phyloP scores from a whole-genome alignment of 805 yeast species.

The Vanderwaltozyma yarrowii region DNA sequence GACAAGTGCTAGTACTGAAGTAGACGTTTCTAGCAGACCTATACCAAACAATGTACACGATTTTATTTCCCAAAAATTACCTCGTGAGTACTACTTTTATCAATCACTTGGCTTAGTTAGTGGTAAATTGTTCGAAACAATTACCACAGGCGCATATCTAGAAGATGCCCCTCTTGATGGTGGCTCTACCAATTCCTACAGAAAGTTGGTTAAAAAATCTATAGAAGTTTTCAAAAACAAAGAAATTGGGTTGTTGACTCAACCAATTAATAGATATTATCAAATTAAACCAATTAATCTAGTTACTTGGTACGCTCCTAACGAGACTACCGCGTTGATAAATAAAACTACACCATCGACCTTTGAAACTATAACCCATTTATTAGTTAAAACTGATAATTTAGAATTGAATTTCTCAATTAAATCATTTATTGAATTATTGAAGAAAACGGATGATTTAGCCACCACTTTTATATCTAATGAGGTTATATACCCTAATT shows the following conservation, averaged over 20 bases:
- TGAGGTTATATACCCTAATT: constrained; percentile 24
- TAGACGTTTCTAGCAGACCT: background rate
- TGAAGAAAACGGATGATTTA: constrained; percentile 25
- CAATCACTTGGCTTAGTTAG: constrained; percentile 61
- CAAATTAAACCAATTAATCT: constrained; percentile 60
- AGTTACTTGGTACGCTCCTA: constrained; percentile 44
- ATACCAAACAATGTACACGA: constrained; percentile 76
- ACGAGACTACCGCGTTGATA: constrained; percentile 32
- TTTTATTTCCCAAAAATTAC: constrained; percentile 71
- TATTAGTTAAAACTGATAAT: constrained; percentile 22
- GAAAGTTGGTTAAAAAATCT: constrained; percentile 38
- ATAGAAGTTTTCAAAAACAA: constrained; percentile 43
- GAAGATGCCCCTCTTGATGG: constrained; percentile 63
- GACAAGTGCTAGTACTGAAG: background rate
- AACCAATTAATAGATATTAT: constrained; percentile 70
- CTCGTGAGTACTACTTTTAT: constrained; percentile 78
- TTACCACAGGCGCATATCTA: constrained; percentile 51
- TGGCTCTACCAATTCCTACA: constrained; percentile 47
- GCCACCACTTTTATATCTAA: constrained; percentile 25
- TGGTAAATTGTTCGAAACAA: constrained; percentile 50
- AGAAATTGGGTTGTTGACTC: constrained; percentile 58
- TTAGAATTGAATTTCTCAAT: constrained; percentile 22
- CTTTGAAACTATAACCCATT: constrained; percentile 32
- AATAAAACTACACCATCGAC: constrained; percentile 47
- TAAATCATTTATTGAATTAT: constrained; percentile 17